Evolutionary conservation across 257 asterid genomes (phyloP).

Genomic region (Lycium ferocissimum): DNA sequence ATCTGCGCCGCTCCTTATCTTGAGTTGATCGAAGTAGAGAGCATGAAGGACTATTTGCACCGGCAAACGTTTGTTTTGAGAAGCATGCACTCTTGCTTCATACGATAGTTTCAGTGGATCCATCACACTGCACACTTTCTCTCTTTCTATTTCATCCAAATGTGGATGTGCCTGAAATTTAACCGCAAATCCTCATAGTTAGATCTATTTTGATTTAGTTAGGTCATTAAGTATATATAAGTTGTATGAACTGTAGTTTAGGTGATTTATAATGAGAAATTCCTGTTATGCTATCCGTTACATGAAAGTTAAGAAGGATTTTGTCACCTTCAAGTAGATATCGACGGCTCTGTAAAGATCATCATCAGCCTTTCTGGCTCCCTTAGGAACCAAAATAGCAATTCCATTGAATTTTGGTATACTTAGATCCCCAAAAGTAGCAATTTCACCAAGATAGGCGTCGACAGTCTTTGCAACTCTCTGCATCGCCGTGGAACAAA

Average conservation of each 20-base stretch:
- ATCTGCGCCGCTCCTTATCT: slow-evolving; percentile 72
- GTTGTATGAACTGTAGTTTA: too few relatives aligned
- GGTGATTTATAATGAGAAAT: too few relatives aligned
- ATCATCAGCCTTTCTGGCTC: slow-evolving; percentile 80
- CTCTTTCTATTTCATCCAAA: slow-evolving; percentile 90
- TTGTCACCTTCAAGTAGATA: slow-evolving; percentile 74
- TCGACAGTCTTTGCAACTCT: slow-evolving; percentile 85
- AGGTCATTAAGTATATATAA: too few relatives aligned
- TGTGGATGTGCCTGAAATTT: slow-evolving; percentile 78
- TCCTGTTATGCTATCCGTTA: too few relatives aligned
- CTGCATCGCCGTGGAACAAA: slow-evolving; percentile 66
- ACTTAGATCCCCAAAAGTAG: slow-evolving; percentile 65
- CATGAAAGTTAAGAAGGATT: neutral
- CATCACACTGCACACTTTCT: slow-evolving; percentile 91
- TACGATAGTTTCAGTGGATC: slow-evolving; percentile 87
- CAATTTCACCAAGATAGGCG: slow-evolving; percentile 82
- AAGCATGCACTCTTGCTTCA: slow-evolving; percentile 92
- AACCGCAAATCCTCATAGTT: neutral
- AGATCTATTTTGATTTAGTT: too few relatives aligned
- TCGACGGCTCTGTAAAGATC: slow-evolving; percentile 95
- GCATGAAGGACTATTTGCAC: slow-evolving; percentile 96
- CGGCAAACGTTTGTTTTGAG: slow-evolving; percentile 91
- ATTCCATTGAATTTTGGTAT: slow-evolving; percentile 90
- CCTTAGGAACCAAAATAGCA: slow-evolving; percentile 77
- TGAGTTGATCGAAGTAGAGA: slow-evolving; percentile 83